These are phyloP conservation scores for Coniochaeta prunicola DNA, from an alignment of 2,329 filamentous ascomycete genomes.

Conservation along the genomic window DNA sequence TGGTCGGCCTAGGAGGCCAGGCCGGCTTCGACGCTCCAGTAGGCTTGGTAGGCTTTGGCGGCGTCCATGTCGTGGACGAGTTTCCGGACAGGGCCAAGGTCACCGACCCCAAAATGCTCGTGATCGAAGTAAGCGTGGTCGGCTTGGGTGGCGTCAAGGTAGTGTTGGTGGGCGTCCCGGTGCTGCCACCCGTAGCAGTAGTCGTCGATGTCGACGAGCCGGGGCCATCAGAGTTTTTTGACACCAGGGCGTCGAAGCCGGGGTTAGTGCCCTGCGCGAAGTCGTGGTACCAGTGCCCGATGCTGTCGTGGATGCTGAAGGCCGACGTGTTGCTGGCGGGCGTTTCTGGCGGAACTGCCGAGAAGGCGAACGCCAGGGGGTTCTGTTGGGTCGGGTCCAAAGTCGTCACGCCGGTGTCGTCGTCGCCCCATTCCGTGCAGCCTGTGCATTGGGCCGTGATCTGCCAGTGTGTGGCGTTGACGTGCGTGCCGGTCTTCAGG, in stretches of 20 bases:
- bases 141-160: neutral
- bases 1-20: neutral
- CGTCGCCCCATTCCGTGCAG: slow-evolving; percentile 34
- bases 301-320: slow-evolving; percentile 35
- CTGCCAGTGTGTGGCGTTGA: slow-evolving; percentile 33
- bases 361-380: slow-evolving; percentile 32
- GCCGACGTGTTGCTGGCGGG: slow-evolving; percentile 24
- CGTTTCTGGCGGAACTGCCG: slow-evolving; percentile 26
- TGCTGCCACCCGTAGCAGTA: slow-evolving; percentile 1
- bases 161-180: neutral
- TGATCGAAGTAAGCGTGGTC: neutral
- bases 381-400: slow-evolving; percentile 29
- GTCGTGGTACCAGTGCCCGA: slow-evolving; percentile 33
- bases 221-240: slow-evolving; percentile 3
- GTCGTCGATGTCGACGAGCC: neutral
- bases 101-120: neutral
- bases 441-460: slow-evolving; percentile 31
- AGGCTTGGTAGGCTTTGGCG: neutral
- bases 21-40: neutral
- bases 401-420: slow-evolving; percentile 26
- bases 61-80: neutral
- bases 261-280: slow-evolving; percentile 23
- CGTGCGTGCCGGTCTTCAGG: slow-evolving; percentile 26
- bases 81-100: neutral
- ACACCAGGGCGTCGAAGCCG: slow-evolving; percentile 16